Evolutionary conservation across 2,329 filamentous ascomycete genomes (phyloP).

Genomic region (Teratosphaeriaceae sp.): DNA sequence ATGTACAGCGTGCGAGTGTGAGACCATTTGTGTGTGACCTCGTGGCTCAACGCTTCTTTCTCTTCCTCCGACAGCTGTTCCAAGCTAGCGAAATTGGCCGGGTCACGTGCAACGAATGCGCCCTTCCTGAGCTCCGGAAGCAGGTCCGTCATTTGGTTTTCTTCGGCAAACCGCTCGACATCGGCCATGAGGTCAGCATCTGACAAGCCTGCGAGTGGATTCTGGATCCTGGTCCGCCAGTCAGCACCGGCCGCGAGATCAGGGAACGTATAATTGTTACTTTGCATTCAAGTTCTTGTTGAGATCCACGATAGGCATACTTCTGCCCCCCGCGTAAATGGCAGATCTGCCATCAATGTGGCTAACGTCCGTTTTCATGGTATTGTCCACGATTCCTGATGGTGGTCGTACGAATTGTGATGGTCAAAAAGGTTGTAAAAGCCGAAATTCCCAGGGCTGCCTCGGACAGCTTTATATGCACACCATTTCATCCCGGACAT

Average conservation of each 20-base stretch:
- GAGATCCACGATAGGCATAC: no score
- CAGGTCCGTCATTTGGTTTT: conserved; percentile 36
- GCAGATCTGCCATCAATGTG: no score
- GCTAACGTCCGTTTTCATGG: no score
- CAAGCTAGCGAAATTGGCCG: conserved; percentile 38
- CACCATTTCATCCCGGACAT: no score
- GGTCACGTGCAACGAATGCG: conserved; percentile 44
- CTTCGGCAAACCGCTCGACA: conserved; percentile 50
- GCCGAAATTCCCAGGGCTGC: no score
- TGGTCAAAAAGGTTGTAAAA: no score
- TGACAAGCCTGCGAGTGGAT: conserved; percentile 49
- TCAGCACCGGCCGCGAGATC: background rate
- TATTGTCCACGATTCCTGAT: no score
- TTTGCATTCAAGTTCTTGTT: no score
- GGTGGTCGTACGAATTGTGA: no score
- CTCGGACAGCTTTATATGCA: no score
- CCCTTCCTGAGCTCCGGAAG: conserved; percentile 40
- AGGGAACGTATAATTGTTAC: no score
- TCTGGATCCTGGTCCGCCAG: conserved; percentile 34
- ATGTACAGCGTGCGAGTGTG: conserved; percentile 44
- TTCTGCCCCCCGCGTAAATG: no score
- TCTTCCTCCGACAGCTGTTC: conserved; percentile 38
- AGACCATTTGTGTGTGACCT: conserved; percentile 43
- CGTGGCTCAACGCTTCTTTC: conserved; percentile 35
- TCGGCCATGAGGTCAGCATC: conserved; percentile 47